Percentiles rank a stretch among this genome's conserved stretches.
phyloP scores from a whole-genome alignment of 805 yeast species.

The Ogataea corticis region DNA sequence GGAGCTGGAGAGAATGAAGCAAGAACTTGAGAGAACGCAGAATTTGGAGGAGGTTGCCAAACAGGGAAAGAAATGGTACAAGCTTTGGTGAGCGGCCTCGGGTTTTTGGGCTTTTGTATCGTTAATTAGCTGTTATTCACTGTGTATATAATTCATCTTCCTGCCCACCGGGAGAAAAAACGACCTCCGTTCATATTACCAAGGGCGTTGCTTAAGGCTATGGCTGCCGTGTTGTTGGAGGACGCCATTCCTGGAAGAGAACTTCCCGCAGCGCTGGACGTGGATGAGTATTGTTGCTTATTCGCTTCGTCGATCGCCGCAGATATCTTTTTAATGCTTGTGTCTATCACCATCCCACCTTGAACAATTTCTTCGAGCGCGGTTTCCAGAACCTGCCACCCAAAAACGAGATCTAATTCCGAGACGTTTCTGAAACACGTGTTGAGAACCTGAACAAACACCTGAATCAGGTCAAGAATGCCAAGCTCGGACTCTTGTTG shows the following conservation, averaged over 20 bases:
- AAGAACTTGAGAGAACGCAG: slow-evolving; percentile 38
- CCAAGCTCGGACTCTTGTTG: slow-evolving; percentile 95
- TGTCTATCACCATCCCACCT: slow-evolving; percentile 98
- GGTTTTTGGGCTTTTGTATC: background rate
- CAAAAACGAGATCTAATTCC: slow-evolving; percentile 94
- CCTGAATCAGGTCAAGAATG: slow-evolving; percentile 90
- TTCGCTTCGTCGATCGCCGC: slow-evolving; percentile 77
- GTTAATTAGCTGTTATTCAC: background rate
- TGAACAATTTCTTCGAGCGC: slow-evolving; percentile 91
- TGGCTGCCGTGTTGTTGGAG: slow-evolving; percentile 1
- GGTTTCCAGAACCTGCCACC: slow-evolving; percentile 95
- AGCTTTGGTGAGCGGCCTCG: slow-evolving; percentile 19
- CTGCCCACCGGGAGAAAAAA: slow-evolving; percentile 19
- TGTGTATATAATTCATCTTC: slow-evolving; percentile 6
- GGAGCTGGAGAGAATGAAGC: slow-evolving; percentile 43
- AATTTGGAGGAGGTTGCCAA: slow-evolving; percentile 22
- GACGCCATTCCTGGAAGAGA: slow-evolving; percentile 30
- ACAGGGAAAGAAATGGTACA: slow-evolving; percentile 32
- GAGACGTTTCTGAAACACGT: slow-evolving; percentile 93
- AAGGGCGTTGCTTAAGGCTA: slow-evolving; percentile 13
- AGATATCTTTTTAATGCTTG: slow-evolving; percentile 79
- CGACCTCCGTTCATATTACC: slow-evolving; percentile 10
- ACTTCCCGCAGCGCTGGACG: slow-evolving; percentile 17
- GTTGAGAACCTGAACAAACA: slow-evolving; percentile 92
- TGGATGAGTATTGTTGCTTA: slow-evolving; percentile 42